phyloP scores from a whole-genome alignment of 2,329 filamentous ascomycete genomes.

The Aspergillus fumigatus region DNA sequence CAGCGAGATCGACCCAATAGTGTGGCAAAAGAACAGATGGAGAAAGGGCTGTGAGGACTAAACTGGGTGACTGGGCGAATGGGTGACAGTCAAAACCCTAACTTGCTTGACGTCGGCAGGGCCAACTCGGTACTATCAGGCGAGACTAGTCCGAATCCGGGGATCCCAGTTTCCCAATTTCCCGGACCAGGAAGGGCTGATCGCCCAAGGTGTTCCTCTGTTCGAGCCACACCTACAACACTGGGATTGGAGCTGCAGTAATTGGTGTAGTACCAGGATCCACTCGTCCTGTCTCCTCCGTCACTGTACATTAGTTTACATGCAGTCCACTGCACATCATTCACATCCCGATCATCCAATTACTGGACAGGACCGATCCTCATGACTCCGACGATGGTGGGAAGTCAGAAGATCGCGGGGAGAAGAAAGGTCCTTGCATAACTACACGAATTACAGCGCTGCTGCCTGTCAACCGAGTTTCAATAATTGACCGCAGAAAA shows the following conservation, averaged over 20 bases:
- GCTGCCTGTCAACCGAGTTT: background rate
- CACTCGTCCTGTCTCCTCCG: constrained; percentile 7
- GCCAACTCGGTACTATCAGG: background rate
- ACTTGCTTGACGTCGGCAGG: background rate
- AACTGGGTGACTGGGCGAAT: background rate
- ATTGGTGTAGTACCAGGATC: constrained; percentile 6
- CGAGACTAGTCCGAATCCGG: background rate
- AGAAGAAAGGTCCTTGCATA: background rate
- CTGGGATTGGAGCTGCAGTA: constrained; percentile 10
- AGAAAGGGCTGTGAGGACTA: background rate
- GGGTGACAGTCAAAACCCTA: background rate
- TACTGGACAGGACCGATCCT: background rate
- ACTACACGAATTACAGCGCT: background rate
- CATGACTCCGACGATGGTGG: background rate
- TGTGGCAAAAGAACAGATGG: background rate
- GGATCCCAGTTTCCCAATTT: constrained; percentile 2
- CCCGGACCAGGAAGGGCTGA: constrained; percentile 16
- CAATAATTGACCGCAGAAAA: background rate
- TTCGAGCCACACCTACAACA: constrained; percentile 7
- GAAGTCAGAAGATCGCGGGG: background rate
- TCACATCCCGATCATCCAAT: background rate
- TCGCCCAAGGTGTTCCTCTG: constrained; percentile 17
- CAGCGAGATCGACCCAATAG: background rate
- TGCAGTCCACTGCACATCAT: background rate
- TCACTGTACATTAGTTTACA: constrained; percentile 4